Evolutionary conservation across 2,329 filamentous ascomycete genomes (phyloP).

Genomic region (Penicillium sclerotigenum): DNA sequence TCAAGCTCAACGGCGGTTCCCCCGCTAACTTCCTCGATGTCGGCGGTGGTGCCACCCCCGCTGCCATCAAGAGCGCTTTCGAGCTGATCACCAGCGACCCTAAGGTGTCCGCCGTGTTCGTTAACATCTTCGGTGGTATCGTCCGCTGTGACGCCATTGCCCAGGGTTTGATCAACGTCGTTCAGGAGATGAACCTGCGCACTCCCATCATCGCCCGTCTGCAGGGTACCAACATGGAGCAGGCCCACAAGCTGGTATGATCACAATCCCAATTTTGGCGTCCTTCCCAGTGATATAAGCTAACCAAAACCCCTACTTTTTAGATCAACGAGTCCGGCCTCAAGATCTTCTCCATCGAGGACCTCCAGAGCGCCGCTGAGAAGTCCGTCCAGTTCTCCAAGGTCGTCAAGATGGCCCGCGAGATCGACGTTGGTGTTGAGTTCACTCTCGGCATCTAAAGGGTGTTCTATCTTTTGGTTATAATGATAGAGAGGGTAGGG

Average conservation of each 20-base stretch:
- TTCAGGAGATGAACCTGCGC: slow-evolving; percentile 89
- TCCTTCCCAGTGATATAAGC: not conserved
- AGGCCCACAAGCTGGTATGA: slow-evolving; percentile 68
- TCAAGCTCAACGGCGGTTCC: slow-evolving; percentile 95
- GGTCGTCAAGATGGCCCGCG: slow-evolving; percentile 97
- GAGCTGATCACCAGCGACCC: slow-evolving; percentile 97
- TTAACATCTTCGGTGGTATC: slow-evolving; percentile 99
- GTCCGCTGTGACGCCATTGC: slow-evolving; percentile 97
- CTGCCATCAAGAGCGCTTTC: slow-evolving; percentile 95
- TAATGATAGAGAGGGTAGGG: slow-evolving; percentile 8
- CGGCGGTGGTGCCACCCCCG: slow-evolving; percentile 92
- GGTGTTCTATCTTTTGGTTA: not conserved
- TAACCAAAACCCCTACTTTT: slow-evolving; percentile 31
- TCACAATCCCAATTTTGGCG: slow-evolving; percentile 42
- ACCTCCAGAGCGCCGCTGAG: slow-evolving; percentile 94
- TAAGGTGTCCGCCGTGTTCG: slow-evolving; percentile 98
- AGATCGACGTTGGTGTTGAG: slow-evolving; percentile 95
- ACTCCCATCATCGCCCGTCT: slow-evolving; percentile 95
- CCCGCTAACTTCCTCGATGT: slow-evolving; percentile 99
- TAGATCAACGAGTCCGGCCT: slow-evolving; percentile 90
- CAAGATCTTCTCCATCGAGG: slow-evolving; percentile 99
- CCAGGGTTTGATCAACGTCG: slow-evolving; percentile 91
- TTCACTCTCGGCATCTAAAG: slow-evolving; percentile 88
- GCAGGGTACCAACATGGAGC: slow-evolving; percentile 97
- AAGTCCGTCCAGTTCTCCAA: slow-evolving; percentile 99